These are phyloP conservation scores for Sporothrix globosa DNA, from an alignment of 2,329 filamentous ascomycete species.

Conservation along the genomic window DNA sequence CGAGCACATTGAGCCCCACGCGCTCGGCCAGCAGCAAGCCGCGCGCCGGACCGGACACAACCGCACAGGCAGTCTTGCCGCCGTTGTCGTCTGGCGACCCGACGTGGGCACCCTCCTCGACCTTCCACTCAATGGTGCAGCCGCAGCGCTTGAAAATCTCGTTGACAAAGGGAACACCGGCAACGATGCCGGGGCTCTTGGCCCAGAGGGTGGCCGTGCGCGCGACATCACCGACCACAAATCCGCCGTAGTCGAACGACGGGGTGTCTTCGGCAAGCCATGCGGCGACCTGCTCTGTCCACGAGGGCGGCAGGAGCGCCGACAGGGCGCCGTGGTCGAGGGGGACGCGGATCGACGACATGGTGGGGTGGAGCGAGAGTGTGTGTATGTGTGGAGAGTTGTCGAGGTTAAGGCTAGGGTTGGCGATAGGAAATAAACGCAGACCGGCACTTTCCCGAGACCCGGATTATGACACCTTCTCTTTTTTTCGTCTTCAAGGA, in stretches of 20 bases:
- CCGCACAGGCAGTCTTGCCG: constrained; percentile 64
- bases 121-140: constrained; percentile 89
- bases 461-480: neutral
- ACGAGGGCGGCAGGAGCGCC: constrained; percentile 81
- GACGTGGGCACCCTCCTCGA: constrained; percentile 72
- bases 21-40: constrained; percentile 85
- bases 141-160: constrained; percentile 89
- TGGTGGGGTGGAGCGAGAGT: neutral
- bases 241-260: constrained; percentile 95
- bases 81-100: constrained; percentile 48
- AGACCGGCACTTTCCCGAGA: neutral
- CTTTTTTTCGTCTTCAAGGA: neutral
- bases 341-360: constrained; percentile 29
- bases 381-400: neutral
- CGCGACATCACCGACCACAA: constrained; percentile 78
- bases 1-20: constrained; percentile 87
- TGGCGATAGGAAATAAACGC: neutral
- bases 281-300: constrained; percentile 75
- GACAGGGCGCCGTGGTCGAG: constrained; percentile 49
- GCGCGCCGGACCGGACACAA: constrained; percentile 80
- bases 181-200: constrained; percentile 77
- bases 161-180: constrained; percentile 91
- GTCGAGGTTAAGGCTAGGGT: neutral
- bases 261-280: constrained; percentile 98
- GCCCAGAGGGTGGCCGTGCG: constrained; percentile 69